A percentile compares a stretch with the other conserved stretches of the same genome.
phyloP scores from a whole-genome alignment of 257 asterid species.

The Cynanchum wilfordii region DNA sequence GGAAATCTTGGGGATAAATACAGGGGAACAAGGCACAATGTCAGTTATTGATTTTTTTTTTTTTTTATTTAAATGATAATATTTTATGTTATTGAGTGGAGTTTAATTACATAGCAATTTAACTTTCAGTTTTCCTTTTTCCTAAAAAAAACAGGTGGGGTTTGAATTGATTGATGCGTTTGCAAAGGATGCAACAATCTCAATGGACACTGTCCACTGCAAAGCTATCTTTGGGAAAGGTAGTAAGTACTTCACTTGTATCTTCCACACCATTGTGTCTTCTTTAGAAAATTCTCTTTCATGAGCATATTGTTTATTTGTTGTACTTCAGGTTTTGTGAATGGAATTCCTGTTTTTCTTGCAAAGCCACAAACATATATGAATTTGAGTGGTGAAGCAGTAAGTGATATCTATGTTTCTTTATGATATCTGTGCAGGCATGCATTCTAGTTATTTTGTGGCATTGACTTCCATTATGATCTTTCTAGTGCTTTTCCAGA shows the following conservation, averaged over 20 bases:
- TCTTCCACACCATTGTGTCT: neutral
- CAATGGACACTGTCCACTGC: conserved; percentile 69
- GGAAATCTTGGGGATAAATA: conserved; percentile 92
- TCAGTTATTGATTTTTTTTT: neutral
- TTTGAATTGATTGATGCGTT: conserved; percentile 84
- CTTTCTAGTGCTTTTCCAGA: neutral
- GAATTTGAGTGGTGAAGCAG: conserved; percentile 94
- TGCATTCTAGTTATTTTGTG: neutral
- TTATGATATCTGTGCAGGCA: neutral
- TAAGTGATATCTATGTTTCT: conserved; percentile 31
- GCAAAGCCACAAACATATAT: conserved; percentile 94
- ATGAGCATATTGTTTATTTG: neutral
- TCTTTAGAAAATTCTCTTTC: neutral
- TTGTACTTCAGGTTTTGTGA: conserved; percentile 53
- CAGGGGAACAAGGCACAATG: conserved; percentile 76
- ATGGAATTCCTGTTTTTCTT: conserved; percentile 67
- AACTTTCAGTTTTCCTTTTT: neutral
- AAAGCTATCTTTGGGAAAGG: conserved; percentile 94
- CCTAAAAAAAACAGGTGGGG: conserved; percentile 34
- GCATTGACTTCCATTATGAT: neutral
- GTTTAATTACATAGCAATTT: neutral
- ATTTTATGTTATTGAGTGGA: neutral
- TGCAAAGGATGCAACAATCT: conserved; percentile 53
- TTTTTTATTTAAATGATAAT: neutral
- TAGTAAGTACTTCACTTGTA: neutral